phyloP scores from a whole-genome alignment of 352 stramenopile species.

The Saprolegnia parasitica region DNA sequence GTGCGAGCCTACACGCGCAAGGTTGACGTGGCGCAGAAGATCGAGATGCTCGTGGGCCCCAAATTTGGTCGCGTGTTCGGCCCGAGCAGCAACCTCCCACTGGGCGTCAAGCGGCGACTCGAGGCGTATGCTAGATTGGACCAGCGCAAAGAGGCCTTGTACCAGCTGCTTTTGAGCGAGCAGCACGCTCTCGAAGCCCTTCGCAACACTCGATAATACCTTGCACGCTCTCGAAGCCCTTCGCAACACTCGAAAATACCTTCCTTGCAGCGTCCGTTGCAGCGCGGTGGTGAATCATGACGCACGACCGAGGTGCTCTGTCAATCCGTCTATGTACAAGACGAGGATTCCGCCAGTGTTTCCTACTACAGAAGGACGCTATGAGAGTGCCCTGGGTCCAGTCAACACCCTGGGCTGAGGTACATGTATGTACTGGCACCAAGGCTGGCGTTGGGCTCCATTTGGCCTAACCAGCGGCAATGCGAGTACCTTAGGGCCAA shows the following conservation, averaged over 20 bases:
- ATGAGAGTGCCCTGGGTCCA: no score
- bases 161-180: slow-evolving; percentile 45
- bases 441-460: no score
- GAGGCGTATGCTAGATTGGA: slow-evolving; percentile 40
- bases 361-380: no score
- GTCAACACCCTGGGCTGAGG: no score
- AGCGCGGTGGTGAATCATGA: no score
- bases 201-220: not conserved
- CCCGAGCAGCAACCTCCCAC: slow-evolving; percentile 46
- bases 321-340: no score
- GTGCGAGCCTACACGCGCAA: slow-evolving; percentile 35
- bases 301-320: no score
- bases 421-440: no score
- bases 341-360: no score
- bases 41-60: slow-evolving; percentile 56
- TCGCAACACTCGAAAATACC: not conserved
- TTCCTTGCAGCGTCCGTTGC: no score
- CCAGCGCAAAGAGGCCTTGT: slow-evolving; percentile 51
- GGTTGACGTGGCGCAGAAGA: slow-evolving; percentile 55
- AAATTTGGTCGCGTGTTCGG: slow-evolving; percentile 54
- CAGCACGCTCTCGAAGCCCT: slow-evolving; percentile 32
- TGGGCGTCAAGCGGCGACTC: slow-evolving; percentile 46
- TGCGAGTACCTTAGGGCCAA: no score
- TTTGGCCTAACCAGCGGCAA: no score
- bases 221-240: slow-evolving; percentile 7